These are phyloP conservation scores for Scleroderma citrinum DNA, from an alignment of 768 basidiomycete genomes.

Conservation along the genomic window DNA sequence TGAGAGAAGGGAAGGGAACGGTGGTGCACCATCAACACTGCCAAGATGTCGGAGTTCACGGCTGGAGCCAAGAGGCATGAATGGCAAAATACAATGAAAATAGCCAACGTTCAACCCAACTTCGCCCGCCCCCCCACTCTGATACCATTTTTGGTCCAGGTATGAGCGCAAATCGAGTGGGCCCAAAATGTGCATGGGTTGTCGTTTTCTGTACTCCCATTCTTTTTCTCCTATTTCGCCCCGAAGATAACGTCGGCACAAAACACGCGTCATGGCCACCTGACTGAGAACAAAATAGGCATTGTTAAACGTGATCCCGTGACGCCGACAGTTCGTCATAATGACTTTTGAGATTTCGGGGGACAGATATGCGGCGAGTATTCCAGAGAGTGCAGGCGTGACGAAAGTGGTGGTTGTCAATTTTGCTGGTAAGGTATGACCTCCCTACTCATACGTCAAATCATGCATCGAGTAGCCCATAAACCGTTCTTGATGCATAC, in stretches of 20 bases:
- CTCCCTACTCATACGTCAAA: conserved; percentile 36
- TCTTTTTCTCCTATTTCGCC: conserved; percentile 44
- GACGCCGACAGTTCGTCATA: conserved; percentile 31
- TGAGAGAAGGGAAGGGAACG: conserved; percentile 36
- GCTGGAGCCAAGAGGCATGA: conserved; percentile 36
- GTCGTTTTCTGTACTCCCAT: conserved; percentile 43
- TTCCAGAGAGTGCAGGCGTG: conserved; percentile 36
- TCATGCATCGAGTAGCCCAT: neutral
- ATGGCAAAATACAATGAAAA: conserved; percentile 38
- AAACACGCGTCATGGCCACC: conserved; percentile 42
- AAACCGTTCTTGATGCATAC: conserved; percentile 20
- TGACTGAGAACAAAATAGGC: conserved; percentile 45
- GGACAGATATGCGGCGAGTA: conserved; percentile 19
- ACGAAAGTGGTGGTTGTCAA: conserved; percentile 30
- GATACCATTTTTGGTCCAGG: conserved; percentile 40
- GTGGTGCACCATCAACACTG: conserved; percentile 35
- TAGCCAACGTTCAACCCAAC: conserved; percentile 39
- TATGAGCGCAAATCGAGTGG: conserved; percentile 47
- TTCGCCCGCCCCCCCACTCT: conserved; percentile 37
- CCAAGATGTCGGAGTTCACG: conserved; percentile 16
- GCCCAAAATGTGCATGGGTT: conserved; percentile 46
- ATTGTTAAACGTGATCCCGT: conserved; percentile 43
- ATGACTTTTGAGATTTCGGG: conserved; percentile 26
- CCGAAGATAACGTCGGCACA: conserved; percentile 37
- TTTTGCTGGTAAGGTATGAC: conserved; percentile 45